Evolutionary conservation across 208 protist species (phyloP), one percentile per base, ranked within the genome.

Genomic region (Acanthamoeba royreba): DNA sequence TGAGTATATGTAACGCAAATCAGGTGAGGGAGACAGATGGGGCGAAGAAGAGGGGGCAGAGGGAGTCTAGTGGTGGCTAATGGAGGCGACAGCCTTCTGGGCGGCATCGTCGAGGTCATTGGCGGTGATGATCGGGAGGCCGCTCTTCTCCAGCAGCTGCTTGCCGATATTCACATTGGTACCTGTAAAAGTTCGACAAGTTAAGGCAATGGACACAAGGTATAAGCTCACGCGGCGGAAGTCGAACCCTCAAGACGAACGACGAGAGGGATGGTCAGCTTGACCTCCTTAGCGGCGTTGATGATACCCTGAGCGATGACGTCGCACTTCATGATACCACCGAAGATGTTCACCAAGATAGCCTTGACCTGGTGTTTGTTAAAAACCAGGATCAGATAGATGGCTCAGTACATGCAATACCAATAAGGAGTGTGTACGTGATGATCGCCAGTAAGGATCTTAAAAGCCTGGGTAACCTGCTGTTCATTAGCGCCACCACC

Each of bases 281-380:
- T 96, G 13, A 98, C 94, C 46, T 98, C 90, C 61, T 97, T 97
- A 83, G 95, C 96, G 47, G 98, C 98, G 58, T 97, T 97, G 66
- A 99, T 98, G 52, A 99, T 97, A 86, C 99, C 99, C 93, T 98
- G 52, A 53, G 99, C 99, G 93, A 99, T 99, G 49, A 99, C 96
- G 95, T 99, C 99, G 96, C 99, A 99, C 85, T 98, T 98, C 98
- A 99, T 99, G 96, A 99, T 99, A 90, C 99, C 99, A 58, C 99
- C 99, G 91, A 99, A 99, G 97, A 99, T 99, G 96, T 99, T 99
- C 40, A 99, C 99, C 49, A 99, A 96, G 94, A 99, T 99, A 72
- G 98, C 95, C 61, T 97, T 94, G 47, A 98, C 97, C 79, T 96
- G 63, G 8, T 47, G 9, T 72, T 11, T n/a, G 11, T 28, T 35